A percentile compares a stretch with the other conserved stretches of the same genome.
Evolutionary conservation across 1,284 basidiomycete species (phyloP).

Genomic region (Peniophora sp.): DNA sequence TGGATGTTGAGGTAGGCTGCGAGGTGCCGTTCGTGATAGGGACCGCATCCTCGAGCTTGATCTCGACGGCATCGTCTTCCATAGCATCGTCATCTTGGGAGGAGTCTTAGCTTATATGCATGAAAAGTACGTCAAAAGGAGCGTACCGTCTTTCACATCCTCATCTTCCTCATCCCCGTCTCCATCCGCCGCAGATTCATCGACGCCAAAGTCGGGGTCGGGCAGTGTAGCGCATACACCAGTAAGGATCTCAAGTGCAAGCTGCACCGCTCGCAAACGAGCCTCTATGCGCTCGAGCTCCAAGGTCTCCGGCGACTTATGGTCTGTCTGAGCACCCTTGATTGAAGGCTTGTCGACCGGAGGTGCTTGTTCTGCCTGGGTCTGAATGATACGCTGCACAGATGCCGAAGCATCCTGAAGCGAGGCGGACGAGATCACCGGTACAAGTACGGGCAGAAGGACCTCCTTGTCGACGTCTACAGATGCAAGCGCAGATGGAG

Average conservation of each 20-base stretch:
- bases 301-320: slow-evolving; percentile 59
- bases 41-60: slow-evolving; percentile 19
- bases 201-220: slow-evolving; percentile 44
- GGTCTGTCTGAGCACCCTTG: slow-evolving; percentile 58
- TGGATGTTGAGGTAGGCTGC: slow-evolving; percentile 11
- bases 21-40: slow-evolving; percentile 18
- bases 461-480: slow-evolving; percentile 68
- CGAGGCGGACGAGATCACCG: slow-evolving; percentile 58
- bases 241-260: slow-evolving; percentile 81
- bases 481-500: slow-evolving; percentile 51
- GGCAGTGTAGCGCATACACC: slow-evolving; percentile 83
- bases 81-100: slow-evolving; percentile 23
- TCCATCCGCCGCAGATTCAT: slow-evolving; percentile 27
- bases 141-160: slow-evolving; percentile 15
- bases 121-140: neutral
- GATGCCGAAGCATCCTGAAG: slow-evolving; percentile 42
- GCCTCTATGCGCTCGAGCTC: slow-evolving; percentile 73
- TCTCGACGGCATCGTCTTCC: slow-evolving; percentile 23
- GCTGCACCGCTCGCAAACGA: slow-evolving; percentile 64
- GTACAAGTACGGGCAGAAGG: slow-evolving; percentile 66
- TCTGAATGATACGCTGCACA: slow-evolving; percentile 47
- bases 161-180: slow-evolving; percentile 12
- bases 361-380: slow-evolving; percentile 35
- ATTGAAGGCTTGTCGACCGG: slow-evolving; percentile 49
- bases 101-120: neutral